A percentile compares a stretch with the other conserved stretches of the same genome.
phyloP scores from a whole-genome alignment of 495 filamentous ascomycete species.

The Tuber brumale region DNA sequence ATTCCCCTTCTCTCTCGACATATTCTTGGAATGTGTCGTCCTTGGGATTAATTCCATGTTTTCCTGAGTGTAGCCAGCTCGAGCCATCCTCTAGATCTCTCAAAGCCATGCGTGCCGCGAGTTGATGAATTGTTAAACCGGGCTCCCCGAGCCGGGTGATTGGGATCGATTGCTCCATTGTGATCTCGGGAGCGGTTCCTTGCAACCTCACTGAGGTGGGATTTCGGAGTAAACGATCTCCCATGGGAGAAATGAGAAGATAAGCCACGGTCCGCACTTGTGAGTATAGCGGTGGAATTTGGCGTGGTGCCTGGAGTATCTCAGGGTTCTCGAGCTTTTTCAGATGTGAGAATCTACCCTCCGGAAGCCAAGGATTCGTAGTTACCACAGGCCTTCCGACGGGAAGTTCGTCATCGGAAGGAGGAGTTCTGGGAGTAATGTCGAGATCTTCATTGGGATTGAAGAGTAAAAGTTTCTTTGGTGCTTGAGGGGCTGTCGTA shows the following conservation, averaged over 20 bases:
- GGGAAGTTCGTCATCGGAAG: constrained; percentile 43
- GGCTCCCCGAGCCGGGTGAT: constrained; percentile 45
- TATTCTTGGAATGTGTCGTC: constrained; percentile 51
- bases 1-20: constrained; percentile 57
- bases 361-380: constrained; percentile 47
- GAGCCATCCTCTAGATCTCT: constrained; percentile 60
- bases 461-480: constrained; percentile 14
- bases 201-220: constrained; percentile 52
- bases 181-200: constrained; percentile 50
- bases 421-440: constrained; percentile 32
- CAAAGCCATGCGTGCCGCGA: constrained; percentile 60
- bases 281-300: constrained; percentile 56
- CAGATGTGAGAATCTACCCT: constrained; percentile 45
- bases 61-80: constrained; percentile 52
- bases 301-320: constrained; percentile 55
- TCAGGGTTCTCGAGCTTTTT: constrained; percentile 50
- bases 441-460: constrained; percentile 19
- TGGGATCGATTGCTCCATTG: constrained; percentile 55
- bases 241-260: constrained; percentile 46
- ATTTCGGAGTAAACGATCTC: constrained; percentile 20
- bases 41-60: constrained; percentile 24
- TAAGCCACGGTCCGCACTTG: constrained; percentile 58
- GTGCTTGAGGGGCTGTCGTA: constrained; percentile 15
- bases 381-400: constrained; percentile 45
- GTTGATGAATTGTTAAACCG: constrained; percentile 54